A percentile compares a stretch with the other conserved stretches of the same genome.
phyloP scores from a whole-genome alignment of 139 green algal species.

The Coccomyxa sp. region DNA sequence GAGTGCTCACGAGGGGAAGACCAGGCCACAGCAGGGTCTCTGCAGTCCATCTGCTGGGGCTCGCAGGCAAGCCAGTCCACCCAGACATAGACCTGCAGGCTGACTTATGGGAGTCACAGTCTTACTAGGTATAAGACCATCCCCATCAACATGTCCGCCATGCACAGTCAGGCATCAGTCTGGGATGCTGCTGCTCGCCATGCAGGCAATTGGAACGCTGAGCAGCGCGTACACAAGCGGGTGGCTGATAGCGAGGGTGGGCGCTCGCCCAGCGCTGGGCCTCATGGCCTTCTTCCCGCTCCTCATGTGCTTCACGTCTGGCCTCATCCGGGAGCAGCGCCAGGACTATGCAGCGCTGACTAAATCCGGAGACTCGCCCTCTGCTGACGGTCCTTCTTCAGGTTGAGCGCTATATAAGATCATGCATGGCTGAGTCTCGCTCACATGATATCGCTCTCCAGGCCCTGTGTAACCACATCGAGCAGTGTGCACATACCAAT shows the following conservation, averaged over 20 bases:
- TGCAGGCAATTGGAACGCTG: slow-evolving; percentile 63
- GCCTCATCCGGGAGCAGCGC: slow-evolving; percentile 8
- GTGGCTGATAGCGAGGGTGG: slow-evolving; percentile 55
- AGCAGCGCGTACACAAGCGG: slow-evolving; percentile 69
- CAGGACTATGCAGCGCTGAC: too few relatives aligned
- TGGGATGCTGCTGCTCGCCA: neutral
- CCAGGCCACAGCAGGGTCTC: slow-evolving; percentile 54
- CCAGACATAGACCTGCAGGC: too few relatives aligned
- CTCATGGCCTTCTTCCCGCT: slow-evolving; percentile 9
- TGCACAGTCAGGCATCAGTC: neutral
- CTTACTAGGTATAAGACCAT: neutral
- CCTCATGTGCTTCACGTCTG: neutral
- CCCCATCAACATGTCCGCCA: neutral
- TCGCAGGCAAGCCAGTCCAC: slow-evolving; percentile 14
- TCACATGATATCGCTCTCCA: too few relatives aligned
- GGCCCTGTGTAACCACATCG: too few relatives aligned
- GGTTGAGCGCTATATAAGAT: too few relatives aligned
- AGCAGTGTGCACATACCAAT: too few relatives aligned
- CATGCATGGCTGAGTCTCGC: too few relatives aligned
- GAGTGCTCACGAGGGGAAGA: slow-evolving; percentile 25
- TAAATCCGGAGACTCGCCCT: too few relatives aligned
- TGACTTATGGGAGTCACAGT: too few relatives aligned
- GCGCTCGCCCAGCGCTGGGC: slow-evolving; percentile 3
- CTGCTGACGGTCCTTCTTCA: too few relatives aligned
- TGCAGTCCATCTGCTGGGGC: slow-evolving; percentile 83